These are phyloP conservation scores for Oryza punctata DNA, from an alignment of 176 grass and related monocot genomes.

Conservation along the genomic window DNA sequence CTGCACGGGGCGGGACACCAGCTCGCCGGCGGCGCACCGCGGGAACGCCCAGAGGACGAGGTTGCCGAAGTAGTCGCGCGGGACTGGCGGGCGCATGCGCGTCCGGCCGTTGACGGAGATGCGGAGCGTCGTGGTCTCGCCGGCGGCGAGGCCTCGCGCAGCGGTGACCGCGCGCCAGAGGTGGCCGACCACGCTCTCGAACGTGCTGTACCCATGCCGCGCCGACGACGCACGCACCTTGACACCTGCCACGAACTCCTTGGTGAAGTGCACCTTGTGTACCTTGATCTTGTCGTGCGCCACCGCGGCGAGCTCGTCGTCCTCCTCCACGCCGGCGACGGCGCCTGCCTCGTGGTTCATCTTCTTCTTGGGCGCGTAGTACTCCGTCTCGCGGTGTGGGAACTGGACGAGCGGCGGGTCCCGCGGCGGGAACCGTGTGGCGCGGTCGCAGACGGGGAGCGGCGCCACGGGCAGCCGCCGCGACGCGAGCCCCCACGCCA, in stretches of 20 bases:
- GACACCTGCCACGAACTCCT: background rate
- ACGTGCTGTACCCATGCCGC: background rate
- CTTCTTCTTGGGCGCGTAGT: background rate
- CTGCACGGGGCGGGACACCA: background rate
- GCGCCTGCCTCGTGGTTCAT: accelerated
- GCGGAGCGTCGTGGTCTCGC: background rate
- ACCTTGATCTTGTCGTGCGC: background rate
- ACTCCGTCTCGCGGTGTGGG: slow-evolving; percentile 30
- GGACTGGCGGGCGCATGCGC: background rate
- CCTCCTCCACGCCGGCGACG: background rate
- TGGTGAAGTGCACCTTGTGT: background rate
- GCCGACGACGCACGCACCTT: background rate
- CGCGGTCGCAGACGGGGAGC: slow-evolving; percentile 9
- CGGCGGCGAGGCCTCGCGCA: background rate
- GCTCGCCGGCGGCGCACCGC: background rate
- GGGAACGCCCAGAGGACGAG: slow-evolving; percentile 30
- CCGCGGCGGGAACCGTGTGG: background rate
- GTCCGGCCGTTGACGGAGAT: slow-evolving; percentile 18
- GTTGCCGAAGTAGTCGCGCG: slow-evolving; percentile 4
- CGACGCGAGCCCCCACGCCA: background rate
- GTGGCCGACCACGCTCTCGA: slow-evolving; percentile 27
- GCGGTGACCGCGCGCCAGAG: background rate
- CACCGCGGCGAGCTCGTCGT: too few relatives aligned
- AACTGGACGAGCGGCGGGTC: background rate
- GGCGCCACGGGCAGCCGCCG: background rate